Evolutionary conservation across 2,329 filamentous ascomycete species (phyloP), one percentile per base, ranked within the genome.

Genomic region (Colletotrichum noveboracense): DNA sequence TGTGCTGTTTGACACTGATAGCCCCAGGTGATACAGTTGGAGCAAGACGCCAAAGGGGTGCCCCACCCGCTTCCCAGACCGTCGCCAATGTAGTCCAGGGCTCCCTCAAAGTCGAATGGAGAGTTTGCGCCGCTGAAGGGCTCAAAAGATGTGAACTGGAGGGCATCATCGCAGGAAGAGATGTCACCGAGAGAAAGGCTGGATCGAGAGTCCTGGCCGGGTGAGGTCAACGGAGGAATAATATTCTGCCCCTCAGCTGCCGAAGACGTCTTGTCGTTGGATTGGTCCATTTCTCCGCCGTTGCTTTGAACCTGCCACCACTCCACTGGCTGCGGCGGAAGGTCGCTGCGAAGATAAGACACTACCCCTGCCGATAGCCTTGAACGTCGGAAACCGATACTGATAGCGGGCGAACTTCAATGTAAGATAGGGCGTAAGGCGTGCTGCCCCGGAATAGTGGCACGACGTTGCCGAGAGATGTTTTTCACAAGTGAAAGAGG

Each of bases 11-110:
- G 61, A 13, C 67, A 74, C 36, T 66, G 71, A 24, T 71, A 71
- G 34, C 67, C 71, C 67, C 71, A 74, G n/a, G 71, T n/a, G 14
- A 70, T 74, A 21, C 71, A 74, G 52, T 71, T 74, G 71, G 60
- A 43, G 38, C 67, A 74, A 2, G 71, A 66, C 2, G 71, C 52
- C 8, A 52, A 30, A 18, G 71, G 71, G 1, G 61, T 74, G 7
- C n/a, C 16, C 60, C 67, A 71, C 36, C 34, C 52, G 52, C 67
- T 74, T 38, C 28, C 34, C 18, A 74, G 9, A 1, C 21, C 30
- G 12, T 71, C 34, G 28, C 61, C 52, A 2, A 66, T 30, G 52
- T 71, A 66, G 2, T 74, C 71, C 4, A 74, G 32, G 21, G 60
- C n/a, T 10, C 28, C 60, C 18, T 71, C 61, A 7, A 74, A 74